A percentile compares a stretch with the other conserved stretches of the same genome.
Conservation (phyloP, 2,329 filamentous ascomycete species). For the Sclerotinia subarctica region DNA sequence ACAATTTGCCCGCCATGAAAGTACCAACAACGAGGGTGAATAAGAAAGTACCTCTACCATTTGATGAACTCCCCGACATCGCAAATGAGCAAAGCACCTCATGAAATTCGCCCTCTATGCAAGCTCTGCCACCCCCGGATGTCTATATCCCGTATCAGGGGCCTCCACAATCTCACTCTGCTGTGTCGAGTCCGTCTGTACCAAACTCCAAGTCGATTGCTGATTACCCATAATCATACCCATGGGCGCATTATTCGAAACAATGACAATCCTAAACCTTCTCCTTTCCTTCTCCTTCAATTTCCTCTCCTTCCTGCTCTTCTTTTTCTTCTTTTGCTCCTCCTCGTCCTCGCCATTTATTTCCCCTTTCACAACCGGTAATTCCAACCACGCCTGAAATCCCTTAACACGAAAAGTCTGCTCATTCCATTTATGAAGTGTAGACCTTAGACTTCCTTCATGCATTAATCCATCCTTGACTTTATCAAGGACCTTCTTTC, state of each 20-base stretch:
- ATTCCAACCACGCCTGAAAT: slow-evolving; percentile 33
- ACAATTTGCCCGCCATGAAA: neutral
- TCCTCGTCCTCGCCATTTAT: slow-evolving; percentile 4
- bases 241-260: slow-evolving; percentile 15
- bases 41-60: neutral
- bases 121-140: neutral
- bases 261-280: slow-evolving; percentile 26
- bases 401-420: slow-evolving; percentile 24
- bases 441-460: slow-evolving; percentile 27
- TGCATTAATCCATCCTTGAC: slow-evolving; percentile 28
- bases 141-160: neutral
- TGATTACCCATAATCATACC: neutral
- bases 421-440: slow-evolving; percentile 30
- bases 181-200: neutral
- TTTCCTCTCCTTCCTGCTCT: slow-evolving; percentile 10
- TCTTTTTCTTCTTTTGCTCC: neutral
- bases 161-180: neutral
- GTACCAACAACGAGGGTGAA: neutral
- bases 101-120: neutral
- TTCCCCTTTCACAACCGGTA: slow-evolving; percentile 26
- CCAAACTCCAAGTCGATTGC: neutral
- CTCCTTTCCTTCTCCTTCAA: slow-evolving; percentile 14
- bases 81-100: neutral
- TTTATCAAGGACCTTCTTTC: slow-evolving; percentile 28
- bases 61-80: neutral